Evolutionary conservation across 2,329 filamentous ascomycete species (phyloP).

Genomic region (Intubia oerlemansii): DNA sequence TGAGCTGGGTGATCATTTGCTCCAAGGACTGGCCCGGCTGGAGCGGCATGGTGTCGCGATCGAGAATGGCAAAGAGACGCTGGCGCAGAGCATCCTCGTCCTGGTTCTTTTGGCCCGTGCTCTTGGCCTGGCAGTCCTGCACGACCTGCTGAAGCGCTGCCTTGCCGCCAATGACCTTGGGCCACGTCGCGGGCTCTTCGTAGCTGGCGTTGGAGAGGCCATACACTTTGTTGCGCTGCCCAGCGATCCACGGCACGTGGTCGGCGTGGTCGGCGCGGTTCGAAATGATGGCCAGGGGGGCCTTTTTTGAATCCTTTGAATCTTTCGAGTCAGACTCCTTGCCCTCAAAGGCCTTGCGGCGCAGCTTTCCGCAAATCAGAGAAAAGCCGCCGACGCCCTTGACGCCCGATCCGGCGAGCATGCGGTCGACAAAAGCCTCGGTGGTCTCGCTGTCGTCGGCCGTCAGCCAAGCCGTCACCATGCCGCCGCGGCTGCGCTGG

Average conservation of each 20-base stretch:
- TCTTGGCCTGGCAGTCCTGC: no score
- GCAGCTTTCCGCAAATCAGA: slow-evolving; percentile 40
- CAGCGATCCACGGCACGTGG: slow-evolving; percentile 35
- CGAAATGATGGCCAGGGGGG: slow-evolving; percentile 37
- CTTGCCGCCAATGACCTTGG: slow-evolving; percentile 35
- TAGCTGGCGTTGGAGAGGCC: slow-evolving; percentile 43
- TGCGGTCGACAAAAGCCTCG: slow-evolving; percentile 25
- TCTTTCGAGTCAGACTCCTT: slow-evolving; percentile 4
- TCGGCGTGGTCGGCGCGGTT: slow-evolving; percentile 32
- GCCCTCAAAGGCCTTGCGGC: slow-evolving; percentile 10
- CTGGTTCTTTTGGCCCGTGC: no score
- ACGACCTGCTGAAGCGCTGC: slow-evolving; percentile 18
- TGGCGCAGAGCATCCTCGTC: slow-evolving; percentile 26
- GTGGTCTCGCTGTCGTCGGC: slow-evolving; percentile 25
- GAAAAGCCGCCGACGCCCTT: slow-evolving; percentile 45
- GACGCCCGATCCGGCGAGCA: slow-evolving; percentile 30
- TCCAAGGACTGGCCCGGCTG: slow-evolving; percentile 23
- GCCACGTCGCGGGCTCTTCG: slow-evolving; percentile 31
- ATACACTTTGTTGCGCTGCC: slow-evolving; percentile 26
- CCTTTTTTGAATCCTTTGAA: no score
- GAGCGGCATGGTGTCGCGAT: slow-evolving; percentile 32
- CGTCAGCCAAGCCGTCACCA: slow-evolving; percentile 41
- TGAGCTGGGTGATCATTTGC: slow-evolving; percentile 29
- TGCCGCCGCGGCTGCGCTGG: slow-evolving; percentile 35
- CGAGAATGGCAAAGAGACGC: slow-evolving; percentile 30